These are phyloP conservation scores for Wickerhamomyces queroliae DNA, from an alignment of 805 yeast species.

Conservation along the genomic window DNA sequence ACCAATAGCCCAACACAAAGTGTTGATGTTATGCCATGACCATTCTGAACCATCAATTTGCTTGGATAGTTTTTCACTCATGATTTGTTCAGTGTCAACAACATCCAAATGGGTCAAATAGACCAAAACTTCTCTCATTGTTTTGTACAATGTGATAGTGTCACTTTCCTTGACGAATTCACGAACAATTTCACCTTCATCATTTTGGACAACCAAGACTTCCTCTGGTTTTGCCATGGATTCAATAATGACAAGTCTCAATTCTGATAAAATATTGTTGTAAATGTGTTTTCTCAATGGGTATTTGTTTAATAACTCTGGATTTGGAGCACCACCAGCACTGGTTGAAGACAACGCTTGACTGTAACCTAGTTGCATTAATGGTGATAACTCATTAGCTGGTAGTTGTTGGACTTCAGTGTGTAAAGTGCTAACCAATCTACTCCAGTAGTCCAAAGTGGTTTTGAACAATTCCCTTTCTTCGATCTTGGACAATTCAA, in stretches of 20 bases:
- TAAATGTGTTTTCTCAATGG: conserved; percentile 86
- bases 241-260: conserved; percentile 91
- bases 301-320: conserved; percentile 65
- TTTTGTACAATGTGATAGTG: conserved; percentile 90
- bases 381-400: conserved; percentile 62
- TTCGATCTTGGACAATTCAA: conserved; percentile 82
- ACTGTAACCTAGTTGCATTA: conserved; percentile 59
- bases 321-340: conserved; percentile 82
- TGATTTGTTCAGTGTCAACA: conserved; percentile 86
- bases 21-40: conserved; percentile 98
- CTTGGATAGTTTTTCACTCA: conserved; percentile 85
- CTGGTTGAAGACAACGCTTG: conserved; percentile 30
- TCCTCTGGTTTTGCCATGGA: conserved; percentile 99
- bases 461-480: conserved; percentile 96
- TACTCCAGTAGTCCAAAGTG: conserved; percentile 91
- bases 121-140: conserved; percentile 93
- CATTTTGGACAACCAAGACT: conserved; percentile 93
- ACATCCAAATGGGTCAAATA: conserved; percentile 95
- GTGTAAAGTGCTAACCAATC: conserved; percentile 75
- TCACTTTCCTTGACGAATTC: conserved; percentile 96
- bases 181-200: conserved; percentile 98
- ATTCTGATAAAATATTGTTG: conserved; percentile 67
- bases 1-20: conserved; percentile 99
- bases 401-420: conserved; percentile 84
- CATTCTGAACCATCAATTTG: conserved; percentile 97